Conservation (phyloP, 768 basidiomycete genomes). For the Mycena chlorophos region DNA sequence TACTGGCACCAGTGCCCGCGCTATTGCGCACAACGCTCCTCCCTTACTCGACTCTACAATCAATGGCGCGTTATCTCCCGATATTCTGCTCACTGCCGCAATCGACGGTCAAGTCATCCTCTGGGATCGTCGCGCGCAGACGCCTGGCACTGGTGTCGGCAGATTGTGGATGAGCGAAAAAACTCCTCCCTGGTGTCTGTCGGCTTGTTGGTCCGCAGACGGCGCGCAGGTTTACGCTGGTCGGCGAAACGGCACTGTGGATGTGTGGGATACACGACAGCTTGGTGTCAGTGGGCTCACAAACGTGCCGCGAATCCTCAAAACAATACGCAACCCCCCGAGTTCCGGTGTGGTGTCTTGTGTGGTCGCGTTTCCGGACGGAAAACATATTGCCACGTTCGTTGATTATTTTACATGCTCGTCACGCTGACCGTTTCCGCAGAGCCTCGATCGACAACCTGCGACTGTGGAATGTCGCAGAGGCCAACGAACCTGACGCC, state of each 20-base stretch:
- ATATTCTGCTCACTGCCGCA: conserved; percentile 83
- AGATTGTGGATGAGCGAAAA: conserved; percentile 88
- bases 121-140: conserved; percentile 81
- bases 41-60: conserved; percentile 64
- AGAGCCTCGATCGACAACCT: conserved; percentile 94
- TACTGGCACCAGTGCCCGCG: conserved; percentile 30
- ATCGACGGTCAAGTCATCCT: conserved; percentile 92
- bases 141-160: conserved; percentile 70
- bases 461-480: conserved; percentile 88
- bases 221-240: conserved; percentile 90
- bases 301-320: conserved; percentile 74
- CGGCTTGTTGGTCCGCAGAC: conserved; percentile 94
- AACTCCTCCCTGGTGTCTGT: conserved; percentile 94
- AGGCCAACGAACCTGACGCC: conserved; percentile 67
- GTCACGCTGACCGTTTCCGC: conserved; percentile 12
- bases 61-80: conserved; percentile 70
- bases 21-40: conserved; percentile 65
- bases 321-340: conserved; percentile 80
- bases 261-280: conserved; percentile 92
- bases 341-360: conserved; percentile 93
- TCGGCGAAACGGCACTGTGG: conserved; percentile 84
- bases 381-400: conserved; percentile 88
- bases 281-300: conserved; percentile 62
- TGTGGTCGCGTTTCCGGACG: conserved; percentile 88
- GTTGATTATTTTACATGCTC: conserved; percentile 25